Base-by-base conservation (phyloP, 1,139 yeast genomes). In the Hansenula sp. region DNA sequence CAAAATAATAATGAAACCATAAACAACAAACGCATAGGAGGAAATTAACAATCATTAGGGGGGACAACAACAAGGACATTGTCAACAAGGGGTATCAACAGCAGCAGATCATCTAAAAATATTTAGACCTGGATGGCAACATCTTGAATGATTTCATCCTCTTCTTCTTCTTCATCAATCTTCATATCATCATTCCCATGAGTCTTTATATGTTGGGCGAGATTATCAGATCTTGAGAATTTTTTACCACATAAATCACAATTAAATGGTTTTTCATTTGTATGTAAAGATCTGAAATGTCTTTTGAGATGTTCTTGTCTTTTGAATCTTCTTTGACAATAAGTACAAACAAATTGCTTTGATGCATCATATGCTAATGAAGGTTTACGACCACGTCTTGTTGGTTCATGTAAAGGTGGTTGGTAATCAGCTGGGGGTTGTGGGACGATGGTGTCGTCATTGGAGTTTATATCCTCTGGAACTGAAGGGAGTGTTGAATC, bases 231-330 rank as follows among this genome's bases (percentile, higher is more conserved):
- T 50, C 95, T 72, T 50, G 90, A 82, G 56, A 85, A 85, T 59
- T 81, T 79, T 65, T 84, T 85, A 42, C 77, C 76, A 59, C 95
- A 85, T 30, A 78, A 71, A n/a, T 70, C 67, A 64, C 95, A 85
- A 52, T 72, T 79, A 62, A 75, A 85, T 0, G 95, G 94, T 61
- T 84, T 83, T 48, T 83, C 90, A 48, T 81, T 76, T 19, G 91
- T 84, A 58, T 81, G 87, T 51, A 85, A 71, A 15, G 89, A 81
- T 47, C 93, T 71, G 59, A 81, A 79, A 59, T 85, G 95, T 47
- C 95, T 73, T 60, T 83, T 84, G 53, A 86, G 66, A 62, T 86
- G 95, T 59, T 86, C 95, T 60, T 83, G 89, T 52, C 94, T 76
- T 58, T 82, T 79, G 67, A 86, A 86, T 45, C 84, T 64, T 55